Percentiles rank a stretch among this genome's conserved stretches.
Conservation (phyloP, 176 grass and related monocot species). For the Dendrocalamus sinicus region DNA sequence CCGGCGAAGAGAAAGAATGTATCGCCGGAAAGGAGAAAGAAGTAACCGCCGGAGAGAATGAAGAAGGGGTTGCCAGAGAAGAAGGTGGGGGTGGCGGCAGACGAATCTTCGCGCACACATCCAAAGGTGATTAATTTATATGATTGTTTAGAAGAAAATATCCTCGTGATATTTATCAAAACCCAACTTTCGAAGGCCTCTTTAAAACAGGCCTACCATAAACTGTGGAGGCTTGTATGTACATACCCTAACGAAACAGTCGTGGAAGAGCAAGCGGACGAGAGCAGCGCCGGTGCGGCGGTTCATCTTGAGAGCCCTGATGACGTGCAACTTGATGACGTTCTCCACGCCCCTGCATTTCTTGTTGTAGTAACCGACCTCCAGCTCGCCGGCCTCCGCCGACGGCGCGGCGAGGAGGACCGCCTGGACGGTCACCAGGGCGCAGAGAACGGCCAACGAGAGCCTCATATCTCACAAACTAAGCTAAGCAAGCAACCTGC, state of each 20-base stretch:
- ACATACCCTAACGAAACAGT: constrained; percentile 70
- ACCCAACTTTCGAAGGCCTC: background rate
- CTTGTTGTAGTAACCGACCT: constrained; percentile 56
- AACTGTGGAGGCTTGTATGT: too few species aligned
- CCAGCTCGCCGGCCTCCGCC: background rate
- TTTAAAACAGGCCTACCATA: too few species aligned
- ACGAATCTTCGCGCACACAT: too few species aligned
- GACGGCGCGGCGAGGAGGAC: constrained; percentile 30
- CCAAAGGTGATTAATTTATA: too few species aligned
- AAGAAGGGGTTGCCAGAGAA: too few species aligned
- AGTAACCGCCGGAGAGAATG: too few species aligned
- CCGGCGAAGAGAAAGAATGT: too few species aligned
- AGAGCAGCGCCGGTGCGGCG: constrained; percentile 56
- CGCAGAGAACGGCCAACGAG: constrained; percentile 33
- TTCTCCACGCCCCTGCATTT: constrained; percentile 53
- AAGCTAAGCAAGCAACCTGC: background rate
- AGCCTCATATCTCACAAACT: constrained; percentile 37
- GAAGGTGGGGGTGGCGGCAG: too few species aligned
- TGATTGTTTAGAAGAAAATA: too few species aligned
- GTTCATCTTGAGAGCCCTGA: constrained; percentile 47
- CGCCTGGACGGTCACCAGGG: constrained; percentile 37
- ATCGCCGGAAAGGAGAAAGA: too few species aligned
- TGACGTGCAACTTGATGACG: constrained; percentile 43
- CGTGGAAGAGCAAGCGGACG: constrained; percentile 70
- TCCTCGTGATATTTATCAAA: too few species aligned